phyloP scores from a whole-genome alignment of 129 eudicot genomes.

The Escallonia herrerae region DNA sequence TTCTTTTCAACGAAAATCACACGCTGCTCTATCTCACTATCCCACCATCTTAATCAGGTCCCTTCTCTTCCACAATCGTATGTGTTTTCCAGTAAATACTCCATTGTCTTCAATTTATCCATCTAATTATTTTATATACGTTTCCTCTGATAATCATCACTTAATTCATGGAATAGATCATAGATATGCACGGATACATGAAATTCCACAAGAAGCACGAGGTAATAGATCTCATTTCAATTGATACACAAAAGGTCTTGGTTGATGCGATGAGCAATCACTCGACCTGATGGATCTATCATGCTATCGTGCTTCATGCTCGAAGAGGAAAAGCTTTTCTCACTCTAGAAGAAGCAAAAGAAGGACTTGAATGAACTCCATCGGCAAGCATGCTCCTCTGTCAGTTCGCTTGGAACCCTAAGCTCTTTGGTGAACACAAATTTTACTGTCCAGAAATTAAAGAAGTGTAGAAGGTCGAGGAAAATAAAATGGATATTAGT shows the following conservation, averaged over 20 bases:
- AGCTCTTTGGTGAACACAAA: not conserved
- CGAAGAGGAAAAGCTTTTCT: conserved; percentile 23
- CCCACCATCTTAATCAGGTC: too few species aligned
- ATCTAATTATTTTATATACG: too few species aligned
- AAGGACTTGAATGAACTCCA: conserved; percentile 22
- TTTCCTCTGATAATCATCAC: too few species aligned
- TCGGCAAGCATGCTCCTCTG: conserved; percentile 30
- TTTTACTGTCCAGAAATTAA: not conserved
- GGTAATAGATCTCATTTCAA: too few species aligned
- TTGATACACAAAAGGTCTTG: conserved; percentile 23
- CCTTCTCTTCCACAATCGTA: too few species aligned
- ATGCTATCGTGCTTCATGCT: conserved; percentile 27
- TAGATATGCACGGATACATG: too few species aligned
- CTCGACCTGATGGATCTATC: conserved; percentile 37
- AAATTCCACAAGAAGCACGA: too few species aligned
- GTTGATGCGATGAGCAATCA: conserved; percentile 25
- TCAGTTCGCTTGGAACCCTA: conserved; percentile 25
- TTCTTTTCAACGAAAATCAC: too few species aligned
- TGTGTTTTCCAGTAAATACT: too few species aligned
- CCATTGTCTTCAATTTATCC: too few species aligned
- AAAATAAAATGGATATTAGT: not conserved
- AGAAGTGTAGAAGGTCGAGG: not conserved
- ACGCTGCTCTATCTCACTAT: too few species aligned
- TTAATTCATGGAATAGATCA: too few species aligned
- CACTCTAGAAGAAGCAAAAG: conserved; percentile 22